Conservation (phyloP, 2,329 filamentous ascomycete species). For the Zasmidium citrigriseum region DNA sequence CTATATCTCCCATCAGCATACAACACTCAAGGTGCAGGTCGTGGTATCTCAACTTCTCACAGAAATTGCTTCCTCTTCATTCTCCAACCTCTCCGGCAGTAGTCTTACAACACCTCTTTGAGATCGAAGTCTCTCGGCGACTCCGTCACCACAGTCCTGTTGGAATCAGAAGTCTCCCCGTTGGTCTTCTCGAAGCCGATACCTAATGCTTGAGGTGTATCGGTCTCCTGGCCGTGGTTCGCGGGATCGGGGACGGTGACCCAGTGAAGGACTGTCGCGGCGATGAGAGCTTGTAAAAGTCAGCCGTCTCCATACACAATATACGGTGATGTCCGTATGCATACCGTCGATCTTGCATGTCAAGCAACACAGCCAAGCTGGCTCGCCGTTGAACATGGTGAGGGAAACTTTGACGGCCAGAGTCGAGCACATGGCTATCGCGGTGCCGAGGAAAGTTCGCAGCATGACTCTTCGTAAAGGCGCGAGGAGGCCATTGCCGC, state of each 20-base stretch:
- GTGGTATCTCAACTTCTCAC: too few relatives aligned
- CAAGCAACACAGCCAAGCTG: constrained; percentile 25
- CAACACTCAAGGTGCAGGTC: too few relatives aligned
- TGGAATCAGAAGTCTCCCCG: constrained; percentile 3
- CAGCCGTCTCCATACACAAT: background rate
- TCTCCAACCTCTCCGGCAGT: too few relatives aligned
- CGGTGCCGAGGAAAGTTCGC: constrained; percentile 19
- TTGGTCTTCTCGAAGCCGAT: constrained; percentile 17
- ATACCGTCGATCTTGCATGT: constrained; percentile 25
- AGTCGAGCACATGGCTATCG: constrained; percentile 19
- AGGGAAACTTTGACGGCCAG: constrained; percentile 23
- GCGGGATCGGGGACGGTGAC: constrained; percentile 15
- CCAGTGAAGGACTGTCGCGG: constrained; percentile 19
- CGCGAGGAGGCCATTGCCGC: constrained; percentile 14
- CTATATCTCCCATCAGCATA: too few relatives aligned
- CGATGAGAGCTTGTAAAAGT: constrained; percentile 15
- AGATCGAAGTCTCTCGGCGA: constrained; percentile 1
- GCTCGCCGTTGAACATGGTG: constrained; percentile 23
- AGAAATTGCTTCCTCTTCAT: too few relatives aligned
- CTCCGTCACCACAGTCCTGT: constrained; percentile 1
- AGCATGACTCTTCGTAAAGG: constrained; percentile 19
- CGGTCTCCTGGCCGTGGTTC: constrained; percentile 9
- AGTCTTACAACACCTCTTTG: background rate
- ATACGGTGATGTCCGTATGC: too few relatives aligned
- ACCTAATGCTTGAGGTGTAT: constrained; percentile 14